phyloP scores from a whole-genome alignment of 2,329 filamentous ascomycete genomes.

The Hypomyces rosellus region DNA sequence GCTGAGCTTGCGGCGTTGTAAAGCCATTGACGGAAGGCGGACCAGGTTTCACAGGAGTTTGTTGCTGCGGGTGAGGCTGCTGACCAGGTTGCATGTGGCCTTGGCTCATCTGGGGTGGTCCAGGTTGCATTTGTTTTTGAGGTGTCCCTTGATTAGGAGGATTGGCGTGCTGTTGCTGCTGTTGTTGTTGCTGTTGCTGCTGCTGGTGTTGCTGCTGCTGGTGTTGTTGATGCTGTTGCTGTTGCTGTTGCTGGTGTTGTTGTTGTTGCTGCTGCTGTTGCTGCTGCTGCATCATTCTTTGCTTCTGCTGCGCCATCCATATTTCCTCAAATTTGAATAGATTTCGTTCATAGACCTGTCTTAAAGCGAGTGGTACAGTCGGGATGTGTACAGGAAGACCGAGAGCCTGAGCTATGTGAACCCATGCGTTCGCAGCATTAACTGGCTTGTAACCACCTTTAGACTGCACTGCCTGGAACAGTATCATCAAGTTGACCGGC shows the following conservation, averaged over 20 bases:
- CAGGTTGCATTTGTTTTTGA: conserved; percentile 31
- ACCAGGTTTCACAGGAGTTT: conserved; percentile 36
- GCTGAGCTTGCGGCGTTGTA: conserved; percentile 26
- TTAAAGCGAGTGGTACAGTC: conserved; percentile 62
- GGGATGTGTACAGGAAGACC: conserved; percentile 59
- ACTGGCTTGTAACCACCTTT: conserved; percentile 76
- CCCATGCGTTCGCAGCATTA: conserved; percentile 65
- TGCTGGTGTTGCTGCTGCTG: conserved; percentile 29
- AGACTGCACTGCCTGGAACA: conserved; percentile 68
- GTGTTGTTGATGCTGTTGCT: conserved; percentile 28
- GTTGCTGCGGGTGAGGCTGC: conserved; percentile 23
- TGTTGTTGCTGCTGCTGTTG: conserved; percentile 33
- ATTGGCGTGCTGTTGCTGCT: conserved; percentile 36
- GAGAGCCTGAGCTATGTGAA: conserved; percentile 59
- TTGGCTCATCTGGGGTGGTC: conserved; percentile 23
- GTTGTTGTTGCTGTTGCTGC: conserved; percentile 33
- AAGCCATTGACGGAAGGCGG: conserved; percentile 33
- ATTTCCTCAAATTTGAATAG: conserved; percentile 70
- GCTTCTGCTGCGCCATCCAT: conserved; percentile 51
- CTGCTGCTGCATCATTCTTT: conserved; percentile 45
- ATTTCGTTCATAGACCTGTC: conserved; percentile 68
- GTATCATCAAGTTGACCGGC: conserved; percentile 63
- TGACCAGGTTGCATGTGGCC: conserved; percentile 33
- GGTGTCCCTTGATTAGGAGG: conserved; percentile 22
- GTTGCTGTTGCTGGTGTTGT: conserved; percentile 24